Conservation (phyloP, 2,329 filamentous ascomycete species). For the Paecilomyces variotii region DNA sequence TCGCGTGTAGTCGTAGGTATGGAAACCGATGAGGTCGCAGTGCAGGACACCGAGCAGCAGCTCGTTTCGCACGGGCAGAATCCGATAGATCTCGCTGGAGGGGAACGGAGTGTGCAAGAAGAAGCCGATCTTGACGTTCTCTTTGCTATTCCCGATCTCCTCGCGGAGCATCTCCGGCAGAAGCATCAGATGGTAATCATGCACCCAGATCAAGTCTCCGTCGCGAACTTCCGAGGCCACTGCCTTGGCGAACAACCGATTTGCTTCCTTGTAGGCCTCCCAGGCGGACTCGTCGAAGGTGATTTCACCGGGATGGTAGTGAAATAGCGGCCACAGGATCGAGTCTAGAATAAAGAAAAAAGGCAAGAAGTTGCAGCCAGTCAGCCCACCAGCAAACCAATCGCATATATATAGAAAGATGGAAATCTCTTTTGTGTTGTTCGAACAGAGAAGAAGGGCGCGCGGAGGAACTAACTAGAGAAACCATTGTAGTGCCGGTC, state of each 20-base stretch:
- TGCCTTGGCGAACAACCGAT: conserved; percentile 77
- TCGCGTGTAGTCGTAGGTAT: conserved; percentile 91
- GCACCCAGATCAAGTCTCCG: conserved; percentile 88
- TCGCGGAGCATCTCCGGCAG: conserved; percentile 86
- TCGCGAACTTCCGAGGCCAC: conserved; percentile 79
- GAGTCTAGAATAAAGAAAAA: conserved; percentile 53
- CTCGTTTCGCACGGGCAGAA: conserved; percentile 79
- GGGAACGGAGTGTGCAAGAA: conserved; percentile 95
- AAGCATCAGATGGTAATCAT: conserved; percentile 95
- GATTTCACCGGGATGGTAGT: conserved; percentile 95
- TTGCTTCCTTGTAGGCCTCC: conserved; percentile 84
- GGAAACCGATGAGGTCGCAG: conserved; percentile 89
- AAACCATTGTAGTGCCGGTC: conserved; percentile 98
- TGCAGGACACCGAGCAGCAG: conserved; percentile 77
- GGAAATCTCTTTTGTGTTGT: neutral
- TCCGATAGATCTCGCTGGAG: conserved; percentile 89
- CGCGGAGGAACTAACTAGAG: conserved; percentile 58
- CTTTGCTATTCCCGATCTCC: conserved; percentile 66
- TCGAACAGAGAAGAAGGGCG: neutral
- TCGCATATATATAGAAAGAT: neutral
- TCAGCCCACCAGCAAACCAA: neutral
- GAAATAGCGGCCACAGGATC: conserved; percentile 92
- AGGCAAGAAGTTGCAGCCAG: conserved; percentile 1
- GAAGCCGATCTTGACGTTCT: conserved; percentile 92
- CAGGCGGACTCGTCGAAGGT: conserved; percentile 90